Evolutionary conservation across 1,284 basidiomycete genomes (phyloP).

Genomic region (Ustilago vetiveriae): DNA sequence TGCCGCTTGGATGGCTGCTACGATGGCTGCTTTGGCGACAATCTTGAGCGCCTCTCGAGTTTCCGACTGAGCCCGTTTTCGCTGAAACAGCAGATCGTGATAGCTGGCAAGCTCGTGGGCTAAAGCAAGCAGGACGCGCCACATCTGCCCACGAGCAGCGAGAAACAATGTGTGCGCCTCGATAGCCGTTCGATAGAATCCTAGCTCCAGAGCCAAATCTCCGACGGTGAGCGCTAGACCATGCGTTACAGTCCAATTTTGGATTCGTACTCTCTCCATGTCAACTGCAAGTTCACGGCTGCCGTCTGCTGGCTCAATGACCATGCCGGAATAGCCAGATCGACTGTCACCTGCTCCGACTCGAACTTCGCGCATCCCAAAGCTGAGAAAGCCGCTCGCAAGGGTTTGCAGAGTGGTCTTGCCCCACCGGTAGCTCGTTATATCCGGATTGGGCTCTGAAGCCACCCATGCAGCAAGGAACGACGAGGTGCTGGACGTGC

Average conservation of each 20-base stretch:
- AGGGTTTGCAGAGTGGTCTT: slow-evolving; percentile 1
- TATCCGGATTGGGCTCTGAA: neutral
- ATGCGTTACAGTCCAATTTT: slow-evolving; percentile 42
- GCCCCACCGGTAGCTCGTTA: neutral
- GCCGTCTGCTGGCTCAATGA: neutral
- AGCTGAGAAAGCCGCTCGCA: slow-evolving; percentile 17
- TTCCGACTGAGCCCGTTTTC: neutral
- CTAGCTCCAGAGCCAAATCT: slow-evolving; percentile 29
- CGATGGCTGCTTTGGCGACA: slow-evolving; percentile 19
- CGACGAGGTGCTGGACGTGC: neutral
- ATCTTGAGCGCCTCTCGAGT: slow-evolving; percentile 5
- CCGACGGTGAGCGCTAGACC: slow-evolving; percentile 32
- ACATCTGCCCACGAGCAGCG: slow-evolving; percentile 27
- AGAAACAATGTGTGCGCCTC: slow-evolving; percentile 39
- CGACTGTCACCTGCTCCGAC: slow-evolving; percentile 31
- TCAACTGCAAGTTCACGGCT: neutral
- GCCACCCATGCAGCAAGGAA: slow-evolving; percentile 14
- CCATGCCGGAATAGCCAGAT: slow-evolving; percentile 25
- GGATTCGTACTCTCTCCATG: slow-evolving; percentile 18
- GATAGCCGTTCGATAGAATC: slow-evolving; percentile 21
- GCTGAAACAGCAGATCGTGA: neutral
- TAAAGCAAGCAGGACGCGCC: slow-evolving; percentile 31
- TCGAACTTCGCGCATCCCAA: slow-evolving; percentile 32
- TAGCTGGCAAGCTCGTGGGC: slow-evolving; percentile 26
- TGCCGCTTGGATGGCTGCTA: slow-evolving; percentile 19